Evolutionary conservation across 169 alveolate genomes (phyloP).

Genomic region (Perkinsus marinus): DNA sequence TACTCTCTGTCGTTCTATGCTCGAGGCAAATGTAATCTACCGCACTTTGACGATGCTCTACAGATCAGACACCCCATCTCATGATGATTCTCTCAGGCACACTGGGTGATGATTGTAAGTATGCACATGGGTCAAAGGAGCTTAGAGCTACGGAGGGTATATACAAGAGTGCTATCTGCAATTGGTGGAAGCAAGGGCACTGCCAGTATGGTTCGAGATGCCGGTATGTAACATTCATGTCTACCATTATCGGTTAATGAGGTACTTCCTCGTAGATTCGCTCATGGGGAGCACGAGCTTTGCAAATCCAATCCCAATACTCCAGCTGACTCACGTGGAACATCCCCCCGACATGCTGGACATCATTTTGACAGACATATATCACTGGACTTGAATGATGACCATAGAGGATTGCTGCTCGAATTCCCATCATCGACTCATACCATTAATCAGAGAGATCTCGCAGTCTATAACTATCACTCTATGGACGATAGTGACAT

Average conservation of each 20-base stretch:
- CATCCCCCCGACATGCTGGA: too few relatives aligned
- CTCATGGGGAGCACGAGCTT: background rate
- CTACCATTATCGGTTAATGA: too few relatives aligned
- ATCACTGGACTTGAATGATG: too few relatives aligned
- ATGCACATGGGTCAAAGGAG: conserved; percentile 29
- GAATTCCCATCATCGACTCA: too few relatives aligned
- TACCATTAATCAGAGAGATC: too few relatives aligned
- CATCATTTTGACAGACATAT: too few relatives aligned
- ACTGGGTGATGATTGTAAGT: conserved; percentile 21
- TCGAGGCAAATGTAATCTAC: background rate
- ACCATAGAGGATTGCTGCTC: too few relatives aligned
- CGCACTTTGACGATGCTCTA: too few relatives aligned
- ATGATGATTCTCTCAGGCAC: background rate
- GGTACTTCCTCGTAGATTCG: too few relatives aligned
- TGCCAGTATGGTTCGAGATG: background rate
- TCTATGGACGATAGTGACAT: too few relatives aligned
- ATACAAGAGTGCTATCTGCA: conserved; percentile 23
- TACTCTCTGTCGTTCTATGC: background rate
- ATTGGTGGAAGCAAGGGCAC: conserved; percentile 16
- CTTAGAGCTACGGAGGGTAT: conserved; percentile 27
- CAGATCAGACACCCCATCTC: too few relatives aligned
- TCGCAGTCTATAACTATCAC: too few relatives aligned
- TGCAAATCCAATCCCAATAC: background rate
- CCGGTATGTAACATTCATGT: background rate
- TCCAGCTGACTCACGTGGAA: background rate